phyloP scores from a whole-genome alignment of 129 eudicot genomes.

The Lactuca saligna region DNA sequence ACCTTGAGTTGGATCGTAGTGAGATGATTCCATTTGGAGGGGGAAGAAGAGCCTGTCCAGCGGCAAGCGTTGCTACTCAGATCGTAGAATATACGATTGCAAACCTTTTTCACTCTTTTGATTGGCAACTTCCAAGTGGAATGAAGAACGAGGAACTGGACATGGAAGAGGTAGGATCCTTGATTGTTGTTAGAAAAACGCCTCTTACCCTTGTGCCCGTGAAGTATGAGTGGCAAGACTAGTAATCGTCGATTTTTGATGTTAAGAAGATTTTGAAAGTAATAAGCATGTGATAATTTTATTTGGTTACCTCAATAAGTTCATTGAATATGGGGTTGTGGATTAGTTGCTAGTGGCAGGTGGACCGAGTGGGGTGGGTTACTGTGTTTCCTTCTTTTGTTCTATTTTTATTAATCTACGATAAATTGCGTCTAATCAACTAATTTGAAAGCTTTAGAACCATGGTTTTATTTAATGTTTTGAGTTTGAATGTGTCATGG shows the following conservation, averaged over 20 bases:
- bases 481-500: no score
- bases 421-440: no score
- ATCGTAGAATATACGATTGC: slow-evolving; percentile 31
- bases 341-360: no score
- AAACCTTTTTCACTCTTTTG: slow-evolving; percentile 29
- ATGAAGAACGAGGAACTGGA: slow-evolving; percentile 30
- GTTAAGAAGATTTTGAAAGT: no score
- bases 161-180: slow-evolving; percentile 31
- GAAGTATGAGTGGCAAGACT: not conserved
- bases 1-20: slow-evolving; percentile 32
- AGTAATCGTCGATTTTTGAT: not conserved
- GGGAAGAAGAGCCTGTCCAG: slow-evolving; percentile 47
- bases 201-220: slow-evolving; percentile 32
- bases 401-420: no score
- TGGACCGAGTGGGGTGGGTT: no score
- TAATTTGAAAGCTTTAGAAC: no score
- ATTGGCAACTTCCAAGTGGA: slow-evolving; percentile 39
- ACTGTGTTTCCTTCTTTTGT: no score
- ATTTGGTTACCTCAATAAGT: no score
- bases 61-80: not conserved
- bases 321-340: no score
- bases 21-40: slow-evolving; percentile 45
- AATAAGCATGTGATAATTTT: no score
- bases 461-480: no score
- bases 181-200: slow-evolving; percentile 18